These are phyloP conservation scores for Tulasnella sp. DNA, from an alignment of 768 basidiomycete species.

Conservation along the genomic window DNA sequence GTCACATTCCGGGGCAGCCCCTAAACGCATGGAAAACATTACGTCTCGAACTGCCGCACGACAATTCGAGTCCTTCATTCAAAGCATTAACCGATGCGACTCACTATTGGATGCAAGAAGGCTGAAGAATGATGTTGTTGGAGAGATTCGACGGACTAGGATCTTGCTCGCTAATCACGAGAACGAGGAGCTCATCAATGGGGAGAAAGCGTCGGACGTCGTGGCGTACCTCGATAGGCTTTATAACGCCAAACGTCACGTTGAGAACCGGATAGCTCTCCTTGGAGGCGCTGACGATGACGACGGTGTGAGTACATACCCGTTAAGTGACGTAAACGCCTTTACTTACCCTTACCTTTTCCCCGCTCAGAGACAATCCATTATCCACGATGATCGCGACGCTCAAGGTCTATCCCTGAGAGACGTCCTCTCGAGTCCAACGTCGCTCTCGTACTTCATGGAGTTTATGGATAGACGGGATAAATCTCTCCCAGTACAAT, in stretches of 20 bases:
- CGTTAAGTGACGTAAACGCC: not conserved
- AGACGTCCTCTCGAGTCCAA: slow-evolving; percentile 84
- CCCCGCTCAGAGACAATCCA: slow-evolving; percentile 32
- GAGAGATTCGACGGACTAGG: slow-evolving; percentile 86
- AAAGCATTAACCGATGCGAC: slow-evolving; percentile 78
- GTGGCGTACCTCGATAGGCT: slow-evolving; percentile 86
- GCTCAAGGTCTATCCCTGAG: slow-evolving; percentile 61
- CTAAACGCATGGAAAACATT: slow-evolving; percentile 65
- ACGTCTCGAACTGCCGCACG: slow-evolving; percentile 78
- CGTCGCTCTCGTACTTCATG: slow-evolving; percentile 93
- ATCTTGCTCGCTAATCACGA: slow-evolving; percentile 78
- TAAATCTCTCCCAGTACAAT: slow-evolving; percentile 86
- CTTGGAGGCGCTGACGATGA: slow-evolving; percentile 69
- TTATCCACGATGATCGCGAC: slow-evolving; percentile 50
- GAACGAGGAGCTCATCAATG: slow-evolving; percentile 87
- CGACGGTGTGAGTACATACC: not conserved
- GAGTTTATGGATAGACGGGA: slow-evolving; percentile 95
- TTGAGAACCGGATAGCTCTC: slow-evolving; percentile 80
- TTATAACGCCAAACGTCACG: slow-evolving; percentile 84
- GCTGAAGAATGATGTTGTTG: slow-evolving; percentile 87
- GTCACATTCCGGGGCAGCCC: slow-evolving; percentile 35
- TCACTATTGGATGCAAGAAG: slow-evolving; percentile 87
- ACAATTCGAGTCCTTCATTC: slow-evolving; percentile 89
- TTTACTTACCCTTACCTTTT: not conserved
- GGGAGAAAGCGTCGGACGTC: slow-evolving; percentile 80